phyloP scores from a whole-genome alignment of 345 rosid genomes.

The Hibiscus mutabilis region DNA sequence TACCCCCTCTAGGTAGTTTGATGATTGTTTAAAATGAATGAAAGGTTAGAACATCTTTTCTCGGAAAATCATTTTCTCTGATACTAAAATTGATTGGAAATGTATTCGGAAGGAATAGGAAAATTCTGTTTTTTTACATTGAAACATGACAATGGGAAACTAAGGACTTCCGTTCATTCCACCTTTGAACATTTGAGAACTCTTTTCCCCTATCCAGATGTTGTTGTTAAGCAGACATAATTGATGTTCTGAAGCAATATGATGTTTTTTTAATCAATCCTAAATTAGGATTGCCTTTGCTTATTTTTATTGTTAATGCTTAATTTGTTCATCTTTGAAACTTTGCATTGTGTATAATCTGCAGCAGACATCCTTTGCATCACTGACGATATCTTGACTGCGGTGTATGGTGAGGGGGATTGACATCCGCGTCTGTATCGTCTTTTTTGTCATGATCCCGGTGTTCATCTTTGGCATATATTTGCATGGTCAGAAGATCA shows the following conservation, averaged over 20 bases:
- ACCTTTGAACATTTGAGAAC: no score
- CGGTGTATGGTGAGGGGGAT: slow-evolving; percentile 47
- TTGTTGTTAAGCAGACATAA: no score
- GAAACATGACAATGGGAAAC: neutral
- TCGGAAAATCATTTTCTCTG: neutral
- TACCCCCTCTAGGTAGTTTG: no score
- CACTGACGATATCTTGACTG: slow-evolving; percentile 44
- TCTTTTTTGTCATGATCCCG: slow-evolving; percentile 37
- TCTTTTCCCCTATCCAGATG: neutral
- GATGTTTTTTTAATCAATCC: neutral
- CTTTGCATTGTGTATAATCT: slow-evolving; percentile 9
- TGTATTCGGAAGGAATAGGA: neutral
- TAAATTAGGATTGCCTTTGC: neutral
- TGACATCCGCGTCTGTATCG: slow-evolving; percentile 34
- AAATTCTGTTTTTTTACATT: neutral
- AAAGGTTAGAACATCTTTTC: no score
- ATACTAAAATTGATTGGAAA: neutral
- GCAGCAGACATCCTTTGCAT: slow-evolving; percentile 39
- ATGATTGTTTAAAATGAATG: neutral
- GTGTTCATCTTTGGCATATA: slow-evolving; percentile 35
- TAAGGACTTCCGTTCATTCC: no score
- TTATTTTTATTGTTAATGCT: neutral
- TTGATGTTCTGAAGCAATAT: neutral
- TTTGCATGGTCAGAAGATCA: slow-evolving; percentile 58
- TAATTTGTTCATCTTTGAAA: slow-evolving; percentile 12